phyloP scores from a whole-genome alignment of 441 rosid species.

The Flueggea neowawraea region DNA sequence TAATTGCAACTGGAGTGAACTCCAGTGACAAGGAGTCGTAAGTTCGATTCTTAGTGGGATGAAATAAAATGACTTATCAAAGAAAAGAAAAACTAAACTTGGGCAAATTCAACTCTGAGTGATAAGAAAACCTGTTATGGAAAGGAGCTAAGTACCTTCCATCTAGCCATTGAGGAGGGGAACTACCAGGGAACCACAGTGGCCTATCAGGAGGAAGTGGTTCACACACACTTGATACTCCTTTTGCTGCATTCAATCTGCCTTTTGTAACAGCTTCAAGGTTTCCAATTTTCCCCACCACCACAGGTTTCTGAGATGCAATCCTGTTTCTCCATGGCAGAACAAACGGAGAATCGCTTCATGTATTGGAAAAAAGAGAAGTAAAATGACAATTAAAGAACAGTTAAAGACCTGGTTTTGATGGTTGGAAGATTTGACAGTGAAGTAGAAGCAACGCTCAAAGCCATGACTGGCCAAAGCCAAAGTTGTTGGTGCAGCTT shows the following conservation, averaged over 20 bases:
- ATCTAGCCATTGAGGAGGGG: conserved; percentile 90
- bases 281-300: conserved; percentile 8
- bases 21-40: too few relatives aligned
- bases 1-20: too few relatives aligned
- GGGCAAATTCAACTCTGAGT: too few relatives aligned
- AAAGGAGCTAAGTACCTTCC: conserved; percentile 66
- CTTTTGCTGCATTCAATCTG: conserved; percentile 58
- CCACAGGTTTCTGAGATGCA: conserved; percentile 13
- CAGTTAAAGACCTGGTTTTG: conserved; percentile 23
- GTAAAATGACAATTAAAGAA: too few relatives aligned
- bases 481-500: too few relatives aligned
- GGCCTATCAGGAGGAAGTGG: conserved; percentile 98
- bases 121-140: too few relatives aligned
- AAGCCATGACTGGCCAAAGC: conserved; percentile 44
- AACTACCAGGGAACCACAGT: conserved; percentile 88
- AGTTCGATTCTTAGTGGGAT: too few relatives aligned
- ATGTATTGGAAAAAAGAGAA: too few relatives aligned
- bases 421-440: conserved; percentile 18
- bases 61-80: not conserved
- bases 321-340: conserved; percentile 19
- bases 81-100: not conserved
- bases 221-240: conserved; percentile 75
- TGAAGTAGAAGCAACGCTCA: conserved; percentile 49
- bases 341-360: not conserved
- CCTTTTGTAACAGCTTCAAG: conserved; percentile 13